Evolutionary conservation across 2,329 filamentous ascomycete genomes (phyloP), one percentile per base, ranked within the genome.

Genomic region (Dactylella cylindrospora): DNA sequence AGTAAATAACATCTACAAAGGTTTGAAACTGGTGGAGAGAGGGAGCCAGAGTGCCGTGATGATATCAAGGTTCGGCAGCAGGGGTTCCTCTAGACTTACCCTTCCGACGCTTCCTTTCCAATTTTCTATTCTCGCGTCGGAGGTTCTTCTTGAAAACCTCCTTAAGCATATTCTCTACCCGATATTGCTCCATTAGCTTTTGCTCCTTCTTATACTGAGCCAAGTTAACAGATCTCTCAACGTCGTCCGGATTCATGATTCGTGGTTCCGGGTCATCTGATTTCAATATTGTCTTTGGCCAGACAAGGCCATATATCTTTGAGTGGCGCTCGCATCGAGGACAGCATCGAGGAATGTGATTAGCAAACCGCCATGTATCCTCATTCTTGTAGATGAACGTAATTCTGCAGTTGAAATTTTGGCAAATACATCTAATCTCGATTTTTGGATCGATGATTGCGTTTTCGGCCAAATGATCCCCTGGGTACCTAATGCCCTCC

Each of bases 311-410:
- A 71, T 97, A 98, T 0, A 98, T 76, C 75, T 95, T 97, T 12
- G 88, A 94, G 71, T 98, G 93, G 0, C 93, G 82, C 74, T 98
- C 93, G 72, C 93, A 98, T 5, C 93, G 83, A 3, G 89, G 90
- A 71, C 93, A 98, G 12, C 88, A 85, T 41, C 86, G 84, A 46
- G 85, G 83, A 1, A 90, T 96, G 66, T 84, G 57, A 22, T 62
- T 62, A 38, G 54, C 43, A 43, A 62, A 62, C 35, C 57, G 57
- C 22, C 53, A 62, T 13, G 35, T 35, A 31, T 62, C 57, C 20
- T 62, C 57, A 38, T 62, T 62, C 32, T 62, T 62, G 26, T 62
- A 62, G 22, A 62, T 54, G 31, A 62, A 62, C n/a, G 49, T 29
- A 12, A 32, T 25, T 3, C 28, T 33, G 43, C 57, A 62, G 15